Evolutionary conservation across 2,329 filamentous ascomycete genomes (phyloP).

Genomic region (Graphilbum fragrans): DNA sequence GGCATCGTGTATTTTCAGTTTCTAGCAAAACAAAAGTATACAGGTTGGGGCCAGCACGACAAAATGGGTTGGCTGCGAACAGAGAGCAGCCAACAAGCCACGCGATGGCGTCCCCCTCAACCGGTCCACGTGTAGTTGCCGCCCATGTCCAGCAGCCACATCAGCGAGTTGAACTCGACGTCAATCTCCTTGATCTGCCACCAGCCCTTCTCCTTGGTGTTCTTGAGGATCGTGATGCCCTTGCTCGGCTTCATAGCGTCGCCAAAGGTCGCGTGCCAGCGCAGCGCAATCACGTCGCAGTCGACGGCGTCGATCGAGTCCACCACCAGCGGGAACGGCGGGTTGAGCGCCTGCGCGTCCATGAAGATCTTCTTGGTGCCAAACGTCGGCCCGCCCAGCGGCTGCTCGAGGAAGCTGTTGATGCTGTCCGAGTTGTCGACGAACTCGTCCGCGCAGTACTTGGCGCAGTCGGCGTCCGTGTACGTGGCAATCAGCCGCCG

Average conservation of each 20-base stretch:
- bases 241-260: slow-evolving; percentile 16
- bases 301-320: slow-evolving; percentile 17
- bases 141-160: slow-evolving; percentile 18
- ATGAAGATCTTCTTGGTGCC: slow-evolving; percentile 20
- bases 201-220: slow-evolving; percentile 14
- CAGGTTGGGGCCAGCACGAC: too few relatives aligned
- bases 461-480: slow-evolving; percentile 14
- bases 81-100: too few relatives aligned
- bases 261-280: slow-evolving; percentile 19
- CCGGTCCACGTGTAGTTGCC: slow-evolving; percentile 15
- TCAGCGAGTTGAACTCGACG: slow-evolving; percentile 20
- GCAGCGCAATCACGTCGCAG: slow-evolving; percentile 16
- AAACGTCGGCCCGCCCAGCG: slow-evolving; percentile 18
- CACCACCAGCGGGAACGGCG: slow-evolving; percentile 17
- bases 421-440: slow-evolving; percentile 21
- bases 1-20: too few relatives aligned
- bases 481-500: slow-evolving; percentile 18
- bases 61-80: too few relatives aligned
- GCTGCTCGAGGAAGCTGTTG: slow-evolving; percentile 18
- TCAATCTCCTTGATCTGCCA: slow-evolving; percentile 18
- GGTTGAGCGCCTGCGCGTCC: slow-evolving; percentile 16
- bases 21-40: too few relatives aligned
- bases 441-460: slow-evolving; percentile 17
- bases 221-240: slow-evolving; percentile 18
- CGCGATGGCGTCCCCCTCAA: too few relatives aligned